phyloP scores from a whole-genome alignment of 2,329 filamentous ascomycete genomes.

The Xenoacremonium recifei region DNA sequence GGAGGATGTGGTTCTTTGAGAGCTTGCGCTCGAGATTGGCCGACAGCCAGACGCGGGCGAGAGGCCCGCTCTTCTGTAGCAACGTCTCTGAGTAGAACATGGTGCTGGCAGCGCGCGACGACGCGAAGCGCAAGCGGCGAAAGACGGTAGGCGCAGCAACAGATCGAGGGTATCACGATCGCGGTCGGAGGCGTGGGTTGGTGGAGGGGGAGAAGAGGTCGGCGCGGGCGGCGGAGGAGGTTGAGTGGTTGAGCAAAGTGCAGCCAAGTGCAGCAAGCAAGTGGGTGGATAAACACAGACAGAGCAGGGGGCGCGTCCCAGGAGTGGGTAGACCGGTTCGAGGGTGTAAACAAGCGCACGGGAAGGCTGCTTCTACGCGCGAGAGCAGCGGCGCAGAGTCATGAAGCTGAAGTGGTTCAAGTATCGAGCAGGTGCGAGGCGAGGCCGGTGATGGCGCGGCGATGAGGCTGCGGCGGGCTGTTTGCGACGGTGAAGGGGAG shows the following conservation, averaged over 20 bases:
- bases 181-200: slow-evolving; percentile 12
- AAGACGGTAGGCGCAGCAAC: slow-evolving; percentile 7
- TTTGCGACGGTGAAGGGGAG: slow-evolving; percentile 18
- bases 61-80: slow-evolving; percentile 91
- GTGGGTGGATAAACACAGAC: slow-evolving; percentile 32
- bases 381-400: slow-evolving; percentile 25
- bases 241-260: too few species aligned
- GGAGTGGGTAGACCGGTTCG: slow-evolving; percentile 18
- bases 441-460: slow-evolving; percentile 21
- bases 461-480: slow-evolving; percentile 2
- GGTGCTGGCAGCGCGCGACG: slow-evolving; percentile 34
- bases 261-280: too few species aligned
- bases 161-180: slow-evolving; percentile 5
- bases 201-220: slow-evolving; percentile 13
- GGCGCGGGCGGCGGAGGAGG: slow-evolving; percentile 17
- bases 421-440: slow-evolving; percentile 27
- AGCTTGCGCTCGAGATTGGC: slow-evolving; percentile 98
- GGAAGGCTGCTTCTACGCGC: slow-evolving; percentile 32
- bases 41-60: slow-evolving; percentile 97
- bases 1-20: slow-evolving; percentile 92
- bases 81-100: slow-evolving; percentile 99
- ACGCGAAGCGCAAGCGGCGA: slow-evolving; percentile 28
- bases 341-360: slow-evolving; percentile 31
- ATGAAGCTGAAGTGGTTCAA: slow-evolving; percentile 26
- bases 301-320: slow-evolving; percentile 30